A percentile compares a stretch with the other conserved stretches of the same genome.
Evolutionary conservation across 192 early-diverging fungal species (phyloP).

Genomic region (Linnemannia exigua): DNA sequence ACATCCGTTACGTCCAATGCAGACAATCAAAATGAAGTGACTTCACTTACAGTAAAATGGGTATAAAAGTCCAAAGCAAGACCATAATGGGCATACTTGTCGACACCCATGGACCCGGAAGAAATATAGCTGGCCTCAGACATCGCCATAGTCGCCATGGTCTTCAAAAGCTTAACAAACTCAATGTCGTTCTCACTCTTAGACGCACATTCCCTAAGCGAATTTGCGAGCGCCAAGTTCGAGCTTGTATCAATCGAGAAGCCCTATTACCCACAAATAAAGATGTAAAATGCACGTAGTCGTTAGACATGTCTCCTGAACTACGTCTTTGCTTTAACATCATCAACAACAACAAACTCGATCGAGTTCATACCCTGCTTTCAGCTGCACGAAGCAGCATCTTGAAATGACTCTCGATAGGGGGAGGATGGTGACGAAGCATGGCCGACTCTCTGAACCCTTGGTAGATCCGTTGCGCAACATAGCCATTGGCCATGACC

Average conservation of each 20-base stretch:
- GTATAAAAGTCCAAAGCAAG: constrained; percentile 82
- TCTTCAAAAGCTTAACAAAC: constrained; percentile 71
- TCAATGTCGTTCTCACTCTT: constrained; percentile 64
- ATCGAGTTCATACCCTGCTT: constrained; percentile 50
- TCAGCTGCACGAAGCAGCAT: constrained; percentile 69
- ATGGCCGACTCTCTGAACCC: constrained; percentile 69
- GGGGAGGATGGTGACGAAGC: constrained; percentile 78
- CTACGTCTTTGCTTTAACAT: neutral
- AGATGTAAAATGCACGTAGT: neutral
- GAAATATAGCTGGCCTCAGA: constrained; percentile 81
- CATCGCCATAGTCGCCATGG: constrained; percentile 85
- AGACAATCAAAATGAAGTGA: neutral
- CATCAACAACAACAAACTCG: neutral
- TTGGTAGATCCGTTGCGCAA: constrained; percentile 72
- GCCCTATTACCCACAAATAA: constrained; percentile 50
- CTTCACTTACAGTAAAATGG: constrained; percentile 76
- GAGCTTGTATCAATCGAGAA: constrained; percentile 74
- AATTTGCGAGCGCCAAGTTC: constrained; percentile 72
- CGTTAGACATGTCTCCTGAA: neutral
- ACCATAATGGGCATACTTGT: constrained; percentile 78
- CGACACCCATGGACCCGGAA: constrained; percentile 60
- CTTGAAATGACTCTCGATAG: constrained; percentile 72
- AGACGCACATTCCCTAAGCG: constrained; percentile 62
- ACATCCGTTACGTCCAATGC: neutral
- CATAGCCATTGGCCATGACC: constrained; percentile 81